Base-by-base conservation (phyloP, 164 flowering plant species). In the Paratinospora sagittata region DNA sequence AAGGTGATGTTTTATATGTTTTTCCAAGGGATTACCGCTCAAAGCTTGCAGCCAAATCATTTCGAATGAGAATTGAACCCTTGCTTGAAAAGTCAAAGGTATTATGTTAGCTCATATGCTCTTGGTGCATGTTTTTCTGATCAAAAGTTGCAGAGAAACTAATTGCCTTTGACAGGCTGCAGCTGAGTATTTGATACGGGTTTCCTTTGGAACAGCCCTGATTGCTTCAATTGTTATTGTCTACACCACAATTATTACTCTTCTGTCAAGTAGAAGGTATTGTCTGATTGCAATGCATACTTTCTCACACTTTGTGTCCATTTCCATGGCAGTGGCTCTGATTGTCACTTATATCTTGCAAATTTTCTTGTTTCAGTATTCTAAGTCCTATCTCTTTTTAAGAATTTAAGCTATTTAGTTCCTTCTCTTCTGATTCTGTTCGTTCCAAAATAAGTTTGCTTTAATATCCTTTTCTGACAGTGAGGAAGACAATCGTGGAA, bases 1-100 rank as follows among this genome's bases (percentile, higher is more conserved):
- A 95, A 81, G 99, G 99, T 12, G 99, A 92, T 76, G 93, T 95
- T 69, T 86, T 95, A 23, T 92, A 91, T 82, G 98, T 92, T 67
- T 95, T 95, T 69, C 90, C 97, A 23, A 95, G 82, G 81, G 95
- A 91, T 85, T 96, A 89, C 73, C 95, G 97, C 9, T 52, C 93
- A 52, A 93, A 90, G 79, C 96, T 96, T 78, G 85, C 85, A 21
- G 82, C 89, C 19, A 96, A 96, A 82, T 93, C 97, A 43, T 82
- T 96, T 72, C 81, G 91, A 78, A 81, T 96, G 66, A 91, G 81
- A 71, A 17, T 89, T 73, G 98, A 96, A 81, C 99, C 99, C 26
- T 75, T 80, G 55, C 52, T 90, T 74, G 96, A 91, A 27, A 91
- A 93, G 78, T 84, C 91, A 27, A 93, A 93, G 97, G 99, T 96